phyloP scores from a whole-genome alignment of 345 rosid species.

The Pugionium dolabratum region DNA sequence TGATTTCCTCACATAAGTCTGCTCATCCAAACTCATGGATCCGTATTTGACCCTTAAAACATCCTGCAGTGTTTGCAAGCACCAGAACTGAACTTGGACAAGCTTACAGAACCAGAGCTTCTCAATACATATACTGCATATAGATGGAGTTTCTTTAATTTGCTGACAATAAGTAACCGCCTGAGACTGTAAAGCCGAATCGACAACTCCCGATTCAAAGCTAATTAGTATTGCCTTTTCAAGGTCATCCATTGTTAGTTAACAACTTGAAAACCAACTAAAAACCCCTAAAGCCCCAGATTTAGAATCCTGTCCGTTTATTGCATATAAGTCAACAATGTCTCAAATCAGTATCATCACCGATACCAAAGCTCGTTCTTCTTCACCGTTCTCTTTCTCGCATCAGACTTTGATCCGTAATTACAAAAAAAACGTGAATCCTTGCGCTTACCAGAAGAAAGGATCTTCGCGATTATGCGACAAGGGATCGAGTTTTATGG shows the following conservation, averaged over 20 bases:
- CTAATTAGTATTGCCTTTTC: constrained; percentile 79
- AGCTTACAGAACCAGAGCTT: constrained; percentile 63
- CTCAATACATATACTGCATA: constrained; percentile 67
- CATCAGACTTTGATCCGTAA: constrained; percentile 9
- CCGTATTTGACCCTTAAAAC: constrained; percentile 60
- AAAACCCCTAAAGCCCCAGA: constrained; percentile 32
- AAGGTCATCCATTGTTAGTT: constrained; percentile 69
- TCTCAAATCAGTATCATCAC: constrained; percentile 7
- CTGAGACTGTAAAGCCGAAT: constrained; percentile 56
- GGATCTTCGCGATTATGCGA: constrained; percentile 16
- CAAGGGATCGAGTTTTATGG: constrained; percentile 6
- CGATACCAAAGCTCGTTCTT: constrained; percentile 4
- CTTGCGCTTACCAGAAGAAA: constrained; percentile 26
- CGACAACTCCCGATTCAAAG: constrained; percentile 66
- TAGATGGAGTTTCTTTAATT: constrained; percentile 55
- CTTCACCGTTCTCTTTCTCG: constrained; percentile 13
- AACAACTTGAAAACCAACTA: background rate
- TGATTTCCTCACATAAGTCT: constrained; percentile 54
- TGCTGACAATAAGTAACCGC: constrained; percentile 64
- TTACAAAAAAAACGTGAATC: background rate
- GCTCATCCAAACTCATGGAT: constrained; percentile 62
- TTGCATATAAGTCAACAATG: constrained; percentile 30
- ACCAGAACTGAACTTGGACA: constrained; percentile 92
- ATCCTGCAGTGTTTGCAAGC: constrained; percentile 81
- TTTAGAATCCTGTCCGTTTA: constrained; percentile 14